Percentiles rank a stretch among this genome's conserved stretches.
Evolutionary conservation across 148 eudicot genomes (phyloP).

Genomic region (Amaranthus cruentus): DNA sequence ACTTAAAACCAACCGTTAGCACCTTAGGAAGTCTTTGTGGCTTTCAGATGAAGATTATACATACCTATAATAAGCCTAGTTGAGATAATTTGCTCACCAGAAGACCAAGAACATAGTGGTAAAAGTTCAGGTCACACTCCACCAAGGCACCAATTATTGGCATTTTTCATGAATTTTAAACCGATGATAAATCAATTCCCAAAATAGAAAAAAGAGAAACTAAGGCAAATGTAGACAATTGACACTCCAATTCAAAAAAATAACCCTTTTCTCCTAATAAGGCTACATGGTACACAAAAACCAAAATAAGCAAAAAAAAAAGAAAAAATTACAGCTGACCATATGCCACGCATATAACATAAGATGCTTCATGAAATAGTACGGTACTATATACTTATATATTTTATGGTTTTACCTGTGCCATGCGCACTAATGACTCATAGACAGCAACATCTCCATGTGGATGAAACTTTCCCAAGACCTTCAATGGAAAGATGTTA

Average conservation of each 20-base stretch:
- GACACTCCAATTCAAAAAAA: neutral
- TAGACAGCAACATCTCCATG: conserved; percentile 96
- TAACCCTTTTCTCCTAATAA: neutral
- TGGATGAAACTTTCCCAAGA: conserved; percentile 94
- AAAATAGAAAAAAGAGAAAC: neutral
- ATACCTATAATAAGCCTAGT: neutral
- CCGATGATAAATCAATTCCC: neutral
- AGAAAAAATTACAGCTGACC: neutral
- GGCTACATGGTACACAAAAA: neutral
- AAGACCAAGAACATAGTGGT: neutral
- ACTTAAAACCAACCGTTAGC: too few relatives aligned
- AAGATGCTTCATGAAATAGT: neutral
- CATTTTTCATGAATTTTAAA: neutral
- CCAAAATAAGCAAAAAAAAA: neutral
- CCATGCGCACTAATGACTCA: conserved; percentile 95
- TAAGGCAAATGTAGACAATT: neutral
- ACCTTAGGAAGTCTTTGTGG: too few relatives aligned
- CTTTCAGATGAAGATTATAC: too few relatives aligned
- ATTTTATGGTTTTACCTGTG: conserved; percentile 74
- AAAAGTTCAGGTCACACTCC: neutral
- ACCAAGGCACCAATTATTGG: neutral
- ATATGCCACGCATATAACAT: neutral
- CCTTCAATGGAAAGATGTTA: conserved; percentile 38
- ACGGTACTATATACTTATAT: conserved; percentile 2
- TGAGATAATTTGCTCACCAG: neutral